Evolutionary conservation across 177 flowering plant species (phyloP).

Genomic region (Telopea speciosissima): DNA sequence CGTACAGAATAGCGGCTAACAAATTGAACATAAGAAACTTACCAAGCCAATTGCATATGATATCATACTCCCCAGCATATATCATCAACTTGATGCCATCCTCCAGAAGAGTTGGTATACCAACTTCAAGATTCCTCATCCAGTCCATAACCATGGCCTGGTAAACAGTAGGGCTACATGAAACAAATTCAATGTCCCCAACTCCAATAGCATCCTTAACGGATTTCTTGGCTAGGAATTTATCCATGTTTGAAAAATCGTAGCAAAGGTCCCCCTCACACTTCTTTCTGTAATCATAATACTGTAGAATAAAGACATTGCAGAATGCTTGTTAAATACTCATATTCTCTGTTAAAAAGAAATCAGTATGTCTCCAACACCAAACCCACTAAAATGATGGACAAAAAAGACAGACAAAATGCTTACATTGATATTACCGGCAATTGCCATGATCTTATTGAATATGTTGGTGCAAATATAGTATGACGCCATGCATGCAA

Average conservation of each 20-base stretch:
- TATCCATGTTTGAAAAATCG: slow-evolving; percentile 68
- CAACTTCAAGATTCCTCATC: slow-evolving; percentile 67
- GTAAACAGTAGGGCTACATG: slow-evolving; percentile 54
- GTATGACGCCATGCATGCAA: slow-evolving; percentile 80
- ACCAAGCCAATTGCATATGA: slow-evolving; percentile 81
- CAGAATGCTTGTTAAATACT: not conserved
- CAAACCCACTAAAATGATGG: not conserved
- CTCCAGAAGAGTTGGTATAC: slow-evolving; percentile 59
- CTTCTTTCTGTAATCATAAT: slow-evolving; percentile 62
- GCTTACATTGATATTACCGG: slow-evolving; percentile 70
- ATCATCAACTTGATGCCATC: slow-evolving; percentile 58
- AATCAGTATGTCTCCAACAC: not conserved
- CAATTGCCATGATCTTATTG: slow-evolving; percentile 44
- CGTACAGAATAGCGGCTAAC: not conserved
- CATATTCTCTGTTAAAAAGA: no score
- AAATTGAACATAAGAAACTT: slow-evolving; percentile 4
- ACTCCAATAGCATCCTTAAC: slow-evolving; percentile 61
- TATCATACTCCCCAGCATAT: slow-evolving; percentile 69
- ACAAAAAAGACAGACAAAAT: not conserved
- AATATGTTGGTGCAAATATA: slow-evolving; percentile 71
- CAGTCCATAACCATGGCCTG: slow-evolving; percentile 55
- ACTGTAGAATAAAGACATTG: slow-evolving; percentile 29
- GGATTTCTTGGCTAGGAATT: slow-evolving; percentile 37
- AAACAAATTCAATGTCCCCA: slow-evolving; percentile 56
- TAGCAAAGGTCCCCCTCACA: slow-evolving; percentile 61